Evolutionary conservation across 768 basidiomycete genomes (phyloP), one percentile per base, ranked within the genome.

Genomic region (Paxillus rubicundulus): DNA sequence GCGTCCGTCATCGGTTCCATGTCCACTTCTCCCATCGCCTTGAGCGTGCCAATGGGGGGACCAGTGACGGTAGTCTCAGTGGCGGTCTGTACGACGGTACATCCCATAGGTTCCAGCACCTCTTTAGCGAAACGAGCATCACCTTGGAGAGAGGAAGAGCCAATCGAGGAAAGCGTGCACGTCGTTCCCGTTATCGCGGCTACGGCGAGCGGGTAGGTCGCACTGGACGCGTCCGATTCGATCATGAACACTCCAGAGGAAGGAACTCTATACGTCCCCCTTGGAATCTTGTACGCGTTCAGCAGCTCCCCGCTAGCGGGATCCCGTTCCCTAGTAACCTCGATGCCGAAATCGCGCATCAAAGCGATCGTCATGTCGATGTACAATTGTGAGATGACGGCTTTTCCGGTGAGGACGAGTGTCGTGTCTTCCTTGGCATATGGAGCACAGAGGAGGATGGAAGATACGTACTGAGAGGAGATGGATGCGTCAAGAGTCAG

Each of bases 1-100:
- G 96, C 97, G 68, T 99, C 97, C 7, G 97, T 99, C 97, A 99
- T 98, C n/a, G 87, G 86, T 70, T 97, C 93, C 97, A 98, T 98
- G 66, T 98, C 92, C 18, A 98, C 84, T 60, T 86, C 81, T 9
- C 66, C 66, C 50, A 63, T 57, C 0, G 60, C 50, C 47, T 89
- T 90, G 45, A 97, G 78, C 2, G 89, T 89, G 58, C 85, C 85
- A 45, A 99, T 78, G 0, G 89, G 86, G 3, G 96, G 96, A 0
- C 97, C 97, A 0, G 81, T 85, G 32, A 98, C 97, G 9, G 92
- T 97, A 9, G 96, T 98, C 68, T 89, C 86, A 0, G 82, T 87
- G 24, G 77, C 82, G 0, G 94, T 95, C 74, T 99, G 97, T 4
- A 82, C 77, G 46, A 99, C 96, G 14, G 74, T 73, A 63, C 97